These are phyloP conservation scores for Sporobolomyces phaffii DNA, from an alignment of 768 basidiomycete genomes.

Conservation along the genomic window DNA sequence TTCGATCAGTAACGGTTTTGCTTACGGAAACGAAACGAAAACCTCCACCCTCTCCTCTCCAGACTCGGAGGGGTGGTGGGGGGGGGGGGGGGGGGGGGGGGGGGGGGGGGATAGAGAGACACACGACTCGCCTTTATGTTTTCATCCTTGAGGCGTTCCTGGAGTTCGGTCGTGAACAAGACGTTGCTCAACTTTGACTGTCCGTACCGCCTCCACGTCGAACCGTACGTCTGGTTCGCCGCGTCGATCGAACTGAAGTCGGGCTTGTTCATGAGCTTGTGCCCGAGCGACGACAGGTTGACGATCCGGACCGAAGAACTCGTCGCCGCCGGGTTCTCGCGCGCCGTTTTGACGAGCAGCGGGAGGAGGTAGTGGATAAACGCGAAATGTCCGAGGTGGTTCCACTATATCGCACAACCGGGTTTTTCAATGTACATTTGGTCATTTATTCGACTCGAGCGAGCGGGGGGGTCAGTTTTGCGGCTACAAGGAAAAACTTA, in stretches of 20 bases:
- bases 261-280: slow-evolving; percentile 4
- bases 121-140: slow-evolving; percentile 5
- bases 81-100: background rate
- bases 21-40: too few species aligned
- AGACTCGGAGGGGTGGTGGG: too few species aligned
- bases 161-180: background rate
- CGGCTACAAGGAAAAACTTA: background rate
- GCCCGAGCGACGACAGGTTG: slow-evolving; percentile 12
- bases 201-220: slow-evolving; percentile 16
- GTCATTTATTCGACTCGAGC: slow-evolving; percentile 8
- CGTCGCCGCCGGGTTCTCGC: slow-evolving; percentile 11
- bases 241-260: slow-evolving; percentile 15
- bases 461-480: background rate
- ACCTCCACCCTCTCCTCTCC: too few species aligned
- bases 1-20: too few species aligned
- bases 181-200: slow-evolving; percentile 2
- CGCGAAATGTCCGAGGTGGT: slow-evolving; percentile 38
- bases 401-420: slow-evolving; percentile 16
- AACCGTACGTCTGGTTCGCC: background rate
- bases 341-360: slow-evolving; percentile 23
- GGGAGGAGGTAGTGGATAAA: slow-evolving; percentile 34
- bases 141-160: background rate
- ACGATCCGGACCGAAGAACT: slow-evolving; percentile 21
- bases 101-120: background rate
- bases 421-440: background rate